Conservation (phyloP, 768 basidiomycete genomes). For the Lactarius deliciosus region DNA sequence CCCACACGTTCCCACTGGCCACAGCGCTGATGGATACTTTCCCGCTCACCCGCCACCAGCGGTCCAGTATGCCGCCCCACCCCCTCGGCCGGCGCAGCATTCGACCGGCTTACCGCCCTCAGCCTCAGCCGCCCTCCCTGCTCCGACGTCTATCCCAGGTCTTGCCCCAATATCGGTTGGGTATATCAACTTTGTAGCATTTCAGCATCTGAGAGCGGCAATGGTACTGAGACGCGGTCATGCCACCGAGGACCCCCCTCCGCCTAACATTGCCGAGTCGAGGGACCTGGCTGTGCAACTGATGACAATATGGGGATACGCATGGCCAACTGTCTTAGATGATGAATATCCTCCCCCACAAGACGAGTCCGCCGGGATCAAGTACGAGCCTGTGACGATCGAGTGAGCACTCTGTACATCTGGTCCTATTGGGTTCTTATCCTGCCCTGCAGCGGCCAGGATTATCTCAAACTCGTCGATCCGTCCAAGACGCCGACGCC, state of each 20-base stretch:
- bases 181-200: constrained; percentile 23
- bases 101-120: neutral
- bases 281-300: constrained; percentile 33
- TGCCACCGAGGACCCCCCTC: constrained; percentile 31
- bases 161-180: constrained; percentile 23
- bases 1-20: constrained; percentile 3
- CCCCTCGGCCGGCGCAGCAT: constrained; percentile 10
- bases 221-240: constrained; percentile 29
- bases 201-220: constrained; percentile 19
- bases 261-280: constrained; percentile 26
- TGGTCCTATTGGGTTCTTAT: neutral
- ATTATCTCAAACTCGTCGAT: constrained; percentile 27
- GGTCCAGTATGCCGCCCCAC: neutral
- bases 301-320: constrained; percentile 40
- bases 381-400: constrained; percentile 26
- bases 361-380: constrained; percentile 24
- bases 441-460: constrained; percentile 20
- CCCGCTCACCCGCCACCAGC: neutral
- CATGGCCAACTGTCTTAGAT: constrained; percentile 48
- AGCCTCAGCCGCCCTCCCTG: constrained; percentile 1
- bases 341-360: constrained; percentile 30
- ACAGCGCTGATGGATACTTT: neutral
- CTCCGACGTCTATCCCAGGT: constrained; percentile 20
- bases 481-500: constrained; percentile 26
- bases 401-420: constrained; percentile 16